Conservation (phyloP, 352 stramenopile species). For the Thalassiosira hispida region DNA sequence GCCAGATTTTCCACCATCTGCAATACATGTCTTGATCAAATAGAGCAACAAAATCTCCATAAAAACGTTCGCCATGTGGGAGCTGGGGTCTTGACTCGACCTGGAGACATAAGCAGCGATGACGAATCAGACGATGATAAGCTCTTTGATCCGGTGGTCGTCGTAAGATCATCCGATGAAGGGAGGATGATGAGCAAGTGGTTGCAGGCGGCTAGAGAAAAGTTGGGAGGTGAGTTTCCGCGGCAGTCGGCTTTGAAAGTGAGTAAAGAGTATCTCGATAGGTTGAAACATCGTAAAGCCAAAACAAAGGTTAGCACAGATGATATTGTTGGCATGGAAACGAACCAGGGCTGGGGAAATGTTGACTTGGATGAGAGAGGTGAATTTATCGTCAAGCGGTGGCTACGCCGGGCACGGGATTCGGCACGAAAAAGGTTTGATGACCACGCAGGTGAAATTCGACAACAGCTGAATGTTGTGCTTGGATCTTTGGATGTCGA, state of each 20-base stretch:
- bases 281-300: constrained; percentile 86
- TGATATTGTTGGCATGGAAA: constrained; percentile 16
- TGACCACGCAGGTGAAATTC: constrained; percentile 18
- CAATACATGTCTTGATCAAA: constrained; percentile 89
- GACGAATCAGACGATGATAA: constrained; percentile 88
- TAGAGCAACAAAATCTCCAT: constrained; percentile 65
- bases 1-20: constrained; percentile 93
- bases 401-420: constrained; percentile 87
- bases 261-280: constrained; percentile 93
- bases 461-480: constrained; percentile 15
- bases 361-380: constrained; percentile 72
- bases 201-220: constrained; percentile 90
- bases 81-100: constrained; percentile 78
- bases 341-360: constrained; percentile 30
- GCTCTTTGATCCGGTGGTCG: constrained; percentile 92
- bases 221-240: constrained; percentile 91
- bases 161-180: constrained; percentile 89
- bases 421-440: constrained; percentile 72
- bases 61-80: constrained; percentile 69
- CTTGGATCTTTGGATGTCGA: constrained; percentile 30
- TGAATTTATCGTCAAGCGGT: constrained; percentile 69
- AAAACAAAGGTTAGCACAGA: constrained; percentile 10
- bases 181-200: constrained; percentile 94
- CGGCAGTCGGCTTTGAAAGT: constrained; percentile 86
- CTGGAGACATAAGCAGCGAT: constrained; percentile 93